Conservation (phyloP, 805 yeast species). For the Candida adriatica region DNA sequence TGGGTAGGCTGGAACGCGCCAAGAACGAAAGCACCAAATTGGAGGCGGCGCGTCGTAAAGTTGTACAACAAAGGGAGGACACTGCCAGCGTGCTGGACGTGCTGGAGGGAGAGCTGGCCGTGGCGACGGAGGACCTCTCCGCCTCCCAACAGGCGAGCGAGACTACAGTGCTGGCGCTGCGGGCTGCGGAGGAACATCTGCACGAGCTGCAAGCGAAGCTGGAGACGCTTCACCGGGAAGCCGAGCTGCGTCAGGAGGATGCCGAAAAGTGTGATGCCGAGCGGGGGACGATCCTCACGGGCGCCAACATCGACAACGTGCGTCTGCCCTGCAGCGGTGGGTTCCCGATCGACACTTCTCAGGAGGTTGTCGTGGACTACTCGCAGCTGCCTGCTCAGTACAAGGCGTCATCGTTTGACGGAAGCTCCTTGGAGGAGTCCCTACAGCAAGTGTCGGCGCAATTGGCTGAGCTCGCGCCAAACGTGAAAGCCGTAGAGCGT, state of each 20-base stretch:
- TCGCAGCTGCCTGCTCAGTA: slow-evolving; percentile 37
- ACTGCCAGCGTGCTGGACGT: slow-evolving; percentile 29
- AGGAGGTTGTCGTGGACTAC: slow-evolving; percentile 49
- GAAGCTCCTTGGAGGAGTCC: slow-evolving; percentile 29
- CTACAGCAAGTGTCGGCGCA: slow-evolving; percentile 31
- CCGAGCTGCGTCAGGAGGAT: slow-evolving; percentile 40
- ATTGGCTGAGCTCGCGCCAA: slow-evolving; percentile 54
- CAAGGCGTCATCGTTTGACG: slow-evolving; percentile 24
- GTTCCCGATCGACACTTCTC: slow-evolving; percentile 51
- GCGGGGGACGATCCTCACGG: slow-evolving; percentile 52
- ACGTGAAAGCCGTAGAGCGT: slow-evolving; percentile 72
- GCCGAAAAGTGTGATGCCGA: slow-evolving; percentile 48
- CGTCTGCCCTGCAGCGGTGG: slow-evolving; percentile 28
- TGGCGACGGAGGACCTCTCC: slow-evolving; percentile 29
- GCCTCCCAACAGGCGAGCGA: slow-evolving; percentile 27
- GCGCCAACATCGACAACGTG: slow-evolving; percentile 71
- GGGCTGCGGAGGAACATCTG: slow-evolving; percentile 42
- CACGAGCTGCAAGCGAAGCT: slow-evolving; percentile 27
- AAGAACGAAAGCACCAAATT: slow-evolving; percentile 31
- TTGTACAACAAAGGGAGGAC: slow-evolving; percentile 28
- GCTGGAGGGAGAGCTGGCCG: slow-evolving; percentile 35
- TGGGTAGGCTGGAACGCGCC: slow-evolving; percentile 38
- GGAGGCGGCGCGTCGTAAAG: slow-evolving; percentile 26
- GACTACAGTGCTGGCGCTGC: slow-evolving; percentile 27
- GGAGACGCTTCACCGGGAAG: slow-evolving; percentile 28